Percentiles rank a stretch among this genome's conserved stretches.
phyloP scores from a whole-genome alignment of 805 yeast species.

The Spathaspora girioi region DNA sequence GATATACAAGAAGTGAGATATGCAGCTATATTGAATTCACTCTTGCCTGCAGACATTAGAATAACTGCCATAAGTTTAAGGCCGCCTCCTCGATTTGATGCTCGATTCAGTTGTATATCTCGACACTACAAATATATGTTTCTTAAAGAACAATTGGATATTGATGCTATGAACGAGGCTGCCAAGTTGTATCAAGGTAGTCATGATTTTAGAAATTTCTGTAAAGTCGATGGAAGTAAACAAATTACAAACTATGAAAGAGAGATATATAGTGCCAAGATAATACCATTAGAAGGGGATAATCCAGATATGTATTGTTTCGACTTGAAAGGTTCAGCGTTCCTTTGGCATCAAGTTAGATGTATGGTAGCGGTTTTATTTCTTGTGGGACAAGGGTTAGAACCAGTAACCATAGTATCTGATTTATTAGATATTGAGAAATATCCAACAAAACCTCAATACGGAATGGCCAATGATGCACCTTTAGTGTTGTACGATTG shows the following conservation, averaged over 20 bases:
- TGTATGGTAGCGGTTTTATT: constrained; percentile 88
- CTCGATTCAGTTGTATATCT: constrained; percentile 83
- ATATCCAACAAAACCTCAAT: constrained; percentile 68
- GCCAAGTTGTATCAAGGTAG: constrained; percentile 62
- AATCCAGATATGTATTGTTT: constrained; percentile 55
- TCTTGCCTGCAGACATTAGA: constrained; percentile 77
- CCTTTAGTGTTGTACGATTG: constrained; percentile 89
- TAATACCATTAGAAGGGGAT: constrained; percentile 31
- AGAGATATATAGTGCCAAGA: constrained; percentile 51
- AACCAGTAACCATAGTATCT: constrained; percentile 52
- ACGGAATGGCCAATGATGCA: constrained; percentile 84
- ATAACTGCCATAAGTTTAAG: constrained; percentile 78
- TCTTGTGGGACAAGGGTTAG: constrained; percentile 75
- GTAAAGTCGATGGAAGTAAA: constrained; percentile 91
- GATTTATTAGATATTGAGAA: constrained; percentile 55
- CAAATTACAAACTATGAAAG: constrained; percentile 81
- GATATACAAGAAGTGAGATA: constrained; percentile 77
- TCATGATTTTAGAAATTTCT: constrained; percentile 91
- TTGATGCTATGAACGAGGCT: constrained; percentile 66
- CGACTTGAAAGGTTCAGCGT: constrained; percentile 83
- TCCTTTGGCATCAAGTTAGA: constrained; percentile 96
- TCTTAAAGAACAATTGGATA: constrained; percentile 50
- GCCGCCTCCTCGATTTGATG: constrained; percentile 83
- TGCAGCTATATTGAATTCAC: constrained; percentile 66
- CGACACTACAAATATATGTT: constrained; percentile 88